Conservation (phyloP, 2,329 filamentous ascomycete genomes). For the Eutypa lata region DNA sequence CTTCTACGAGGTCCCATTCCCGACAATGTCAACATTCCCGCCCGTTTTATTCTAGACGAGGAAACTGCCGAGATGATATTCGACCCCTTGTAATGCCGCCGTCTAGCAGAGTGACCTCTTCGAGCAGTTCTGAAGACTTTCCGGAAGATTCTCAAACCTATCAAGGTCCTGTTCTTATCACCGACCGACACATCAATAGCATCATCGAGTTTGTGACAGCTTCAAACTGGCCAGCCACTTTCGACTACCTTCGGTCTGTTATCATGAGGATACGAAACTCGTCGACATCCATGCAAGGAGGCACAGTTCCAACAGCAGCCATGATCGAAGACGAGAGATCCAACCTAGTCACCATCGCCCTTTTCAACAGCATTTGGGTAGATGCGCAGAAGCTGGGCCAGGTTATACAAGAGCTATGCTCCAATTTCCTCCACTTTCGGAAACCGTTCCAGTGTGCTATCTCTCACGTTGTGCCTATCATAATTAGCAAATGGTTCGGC, state of each 20-base stretch:
- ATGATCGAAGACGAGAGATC: conserved; percentile 48
- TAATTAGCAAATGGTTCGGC: conserved; percentile 65
- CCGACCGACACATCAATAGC: conserved; percentile 53
- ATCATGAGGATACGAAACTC: conserved; percentile 49
- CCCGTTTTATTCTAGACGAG: conserved; percentile 52
- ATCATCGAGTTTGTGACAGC: conserved; percentile 64
- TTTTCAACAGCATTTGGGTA: conserved; percentile 63
- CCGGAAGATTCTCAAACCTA: conserved; percentile 30
- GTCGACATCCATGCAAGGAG: conserved; percentile 36
- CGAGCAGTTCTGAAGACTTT: conserved; percentile 34
- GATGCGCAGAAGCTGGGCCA: conserved; percentile 59
- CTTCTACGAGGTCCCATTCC: conserved; percentile 56
- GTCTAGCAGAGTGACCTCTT: conserved; percentile 22
- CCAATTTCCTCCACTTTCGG: conserved; percentile 64
- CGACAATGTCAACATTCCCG: conserved; percentile 54
- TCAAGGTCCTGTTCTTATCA: conserved; percentile 37
- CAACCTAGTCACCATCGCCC: conserved; percentile 53
- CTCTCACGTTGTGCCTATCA: conserved; percentile 58
- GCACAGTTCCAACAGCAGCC: conserved; percentile 33
- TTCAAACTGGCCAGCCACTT: conserved; percentile 58
- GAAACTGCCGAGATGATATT: conserved; percentile 50
- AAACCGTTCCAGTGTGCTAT: conserved; percentile 62
- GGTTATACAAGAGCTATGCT: conserved; percentile 64
- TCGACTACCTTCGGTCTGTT: conserved; percentile 55
- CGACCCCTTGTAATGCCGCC: conserved; percentile 35